Evolutionary conservation across 441 rosid genomes (phyloP), one percentile per base, ranked within the genome.

Genomic region (Sinapis alba): DNA sequence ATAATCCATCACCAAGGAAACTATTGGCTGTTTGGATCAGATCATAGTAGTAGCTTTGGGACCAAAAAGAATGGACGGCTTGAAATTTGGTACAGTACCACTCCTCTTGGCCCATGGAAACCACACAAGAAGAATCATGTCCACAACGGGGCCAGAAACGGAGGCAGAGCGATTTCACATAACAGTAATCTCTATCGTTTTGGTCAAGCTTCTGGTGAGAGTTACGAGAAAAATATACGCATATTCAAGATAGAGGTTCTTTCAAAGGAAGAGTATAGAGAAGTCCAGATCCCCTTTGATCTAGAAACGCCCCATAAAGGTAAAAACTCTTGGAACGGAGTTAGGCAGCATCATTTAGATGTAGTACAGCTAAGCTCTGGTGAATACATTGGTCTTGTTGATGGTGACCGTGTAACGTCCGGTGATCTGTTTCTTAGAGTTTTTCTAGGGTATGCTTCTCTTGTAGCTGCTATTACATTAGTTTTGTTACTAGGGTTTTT

Each of bases 81-180:
- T 13, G 98, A 91, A 68, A 90, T 96, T 67, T 96, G 97, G 99
- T 85, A 90, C 30, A 85, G 96, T 41, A 83, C 57, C 84, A 86
- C 96, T 4, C 99, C 98, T 32, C 83, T 96, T 53, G 99, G 99
- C 47, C 96, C 97, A 19, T 96, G 97, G 97, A 88, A 80, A 81
- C 93, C 92, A 21, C 97, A 96, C 87, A 93, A 86, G 86, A 89
- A 85, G 82, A 93, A 91, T 70, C 99, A 96, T 45, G 68, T 96
- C 59, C 86, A 96, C 68, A 93, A 91, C 45, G 80, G 97, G 45
- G 97, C 98, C n/a, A 89, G 99, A 65, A 96, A 96, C 67, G 99
- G 94, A 32, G 99, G 99, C 72, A 85, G 98, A 68, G 93, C 97
- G 5, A 90, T 96, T 82, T 23, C 74, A 20, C 84, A 88, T 15